Evolutionary conservation across 2,329 filamentous ascomycete genomes (phyloP).

Genomic region (Ceratocystis destructans): DNA sequence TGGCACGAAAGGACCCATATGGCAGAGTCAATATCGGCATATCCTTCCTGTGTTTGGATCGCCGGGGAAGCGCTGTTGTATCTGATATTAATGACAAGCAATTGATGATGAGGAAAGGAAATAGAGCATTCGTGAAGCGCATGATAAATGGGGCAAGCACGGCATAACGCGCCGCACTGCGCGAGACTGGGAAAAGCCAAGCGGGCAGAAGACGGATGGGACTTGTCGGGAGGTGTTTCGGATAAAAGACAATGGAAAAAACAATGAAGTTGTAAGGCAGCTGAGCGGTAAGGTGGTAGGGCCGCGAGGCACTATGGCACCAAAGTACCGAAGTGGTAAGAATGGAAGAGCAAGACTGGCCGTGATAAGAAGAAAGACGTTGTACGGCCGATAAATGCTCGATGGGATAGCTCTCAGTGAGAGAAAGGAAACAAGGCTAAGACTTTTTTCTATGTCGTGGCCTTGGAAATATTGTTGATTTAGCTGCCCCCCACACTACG

Average conservation of each 20-base stretch:
- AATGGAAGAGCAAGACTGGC: not conserved
- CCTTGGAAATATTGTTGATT: not conserved
- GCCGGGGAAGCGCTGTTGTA: not conserved
- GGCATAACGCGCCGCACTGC: constrained; percentile 3
- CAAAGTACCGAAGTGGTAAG: not conserved
- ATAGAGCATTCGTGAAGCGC: constrained; percentile 8
- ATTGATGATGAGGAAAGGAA: constrained; percentile 10
- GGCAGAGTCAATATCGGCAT: constrained; percentile 19
- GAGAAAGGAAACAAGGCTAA: not conserved
- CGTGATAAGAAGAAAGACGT: not conserved
- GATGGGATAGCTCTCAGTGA: not conserved
- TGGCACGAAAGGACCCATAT: constrained; percentile 19
- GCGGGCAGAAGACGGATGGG: not conserved
- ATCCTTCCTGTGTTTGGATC: constrained; percentile 11
- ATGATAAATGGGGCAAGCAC: not conserved
- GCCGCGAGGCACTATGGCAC: not conserved
- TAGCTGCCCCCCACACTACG: not conserved
- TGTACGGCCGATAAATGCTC: not conserved
- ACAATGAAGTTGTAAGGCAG: not conserved
- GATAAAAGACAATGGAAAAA: constrained; percentile 5
- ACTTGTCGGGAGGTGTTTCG: not conserved
- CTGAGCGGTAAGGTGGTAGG: no score
- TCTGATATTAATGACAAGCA: constrained; percentile 1
- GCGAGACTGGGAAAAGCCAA: not conserved
- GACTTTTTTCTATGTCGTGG: not conserved